Base-by-base conservation (phyloP, 2,329 filamentous ascomycete genomes). In the Amauroascus niger region DNA sequence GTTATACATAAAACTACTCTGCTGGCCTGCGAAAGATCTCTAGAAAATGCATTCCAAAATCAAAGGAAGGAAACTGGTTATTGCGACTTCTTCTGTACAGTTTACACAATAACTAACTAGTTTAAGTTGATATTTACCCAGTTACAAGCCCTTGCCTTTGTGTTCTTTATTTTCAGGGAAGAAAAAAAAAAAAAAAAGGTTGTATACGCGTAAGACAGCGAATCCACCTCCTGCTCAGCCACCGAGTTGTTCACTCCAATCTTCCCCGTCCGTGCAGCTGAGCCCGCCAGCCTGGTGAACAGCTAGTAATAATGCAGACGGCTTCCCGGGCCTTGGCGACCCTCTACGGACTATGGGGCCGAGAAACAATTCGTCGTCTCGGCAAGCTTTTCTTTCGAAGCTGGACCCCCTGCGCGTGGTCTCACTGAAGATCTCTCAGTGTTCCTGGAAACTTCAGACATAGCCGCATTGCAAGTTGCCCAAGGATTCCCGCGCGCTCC, bases 181-280 rank as follows among this genome's bases (percentile, higher is more conserved):
- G n/a, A 30, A 30, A 30, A 30, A 30, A 11, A 37, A 14, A 37
- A 14, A 37, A 37, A 14, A 37, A n/a, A 14, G 13, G 3, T 37
- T 37, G 33, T 30, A 5, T 30, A 4, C 26, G 24, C 39, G 39
- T 41, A 41, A 41, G 39, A 41, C 39, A 7, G 39, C 16, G 11
- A 41, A 41, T 43, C 37, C 26, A 35, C 28, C 28, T 13, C n/a
- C 22, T 43, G 39, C 48, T 50, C 48, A 50, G 48, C 48, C 48
- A 50, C 48, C 35, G 13, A 32, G n/a, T n/a, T n/a, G n/a, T n/a
- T n/a, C n/a, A n/a, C n/a, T n/a, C n/a, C 2, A 3, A 2, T 22
- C 45, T 16, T 28, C 30, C 4, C 24, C 45, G 22, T 24, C 30
- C 11, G n/a, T 26, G 5, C 22, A 16, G 41, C 41, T 44, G 30